These are phyloP conservation scores for Dactylellina haptotyla DNA, from an alignment of 2,329 filamentous ascomycete genomes.

Conservation along the genomic window DNA sequence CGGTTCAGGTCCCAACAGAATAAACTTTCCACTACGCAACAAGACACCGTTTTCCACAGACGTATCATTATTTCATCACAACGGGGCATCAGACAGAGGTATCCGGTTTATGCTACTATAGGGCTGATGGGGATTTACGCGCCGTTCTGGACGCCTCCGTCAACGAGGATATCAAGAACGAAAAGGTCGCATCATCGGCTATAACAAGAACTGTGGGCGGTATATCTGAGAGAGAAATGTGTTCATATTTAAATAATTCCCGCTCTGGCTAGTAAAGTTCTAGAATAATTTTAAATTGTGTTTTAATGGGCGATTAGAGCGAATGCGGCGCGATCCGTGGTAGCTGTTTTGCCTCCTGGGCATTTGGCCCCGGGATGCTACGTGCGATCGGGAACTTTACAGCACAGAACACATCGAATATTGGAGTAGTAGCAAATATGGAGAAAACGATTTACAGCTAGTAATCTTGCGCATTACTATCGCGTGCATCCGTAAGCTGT, in stretches of 20 bases:
- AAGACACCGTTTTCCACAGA: background rate
- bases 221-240: constrained; percentile 11
- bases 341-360: constrained; percentile 28
- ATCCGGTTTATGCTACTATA: background rate
- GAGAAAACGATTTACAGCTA: no score
- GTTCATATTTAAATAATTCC: constrained; percentile 17
- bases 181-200: no score
- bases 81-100: no score
- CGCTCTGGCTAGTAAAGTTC: background rate
- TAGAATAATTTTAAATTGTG: background rate
- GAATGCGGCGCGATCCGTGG: constrained; percentile 26
- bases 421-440: no score
- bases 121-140: background rate
- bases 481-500: no score
- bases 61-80: constrained; percentile 14
- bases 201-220: background rate
- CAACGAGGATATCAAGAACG: no score
- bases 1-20: no score
- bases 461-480: no score
- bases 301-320: background rate
- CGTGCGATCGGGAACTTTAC: no score
- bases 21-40: background rate
- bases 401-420: no score
- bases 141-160: no score
- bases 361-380: background rate